A percentile compares a stretch with the other conserved stretches of the same genome.
phyloP scores from a whole-genome alignment of 2,329 filamentous ascomycete genomes.

The Xylariales sp. region DNA sequence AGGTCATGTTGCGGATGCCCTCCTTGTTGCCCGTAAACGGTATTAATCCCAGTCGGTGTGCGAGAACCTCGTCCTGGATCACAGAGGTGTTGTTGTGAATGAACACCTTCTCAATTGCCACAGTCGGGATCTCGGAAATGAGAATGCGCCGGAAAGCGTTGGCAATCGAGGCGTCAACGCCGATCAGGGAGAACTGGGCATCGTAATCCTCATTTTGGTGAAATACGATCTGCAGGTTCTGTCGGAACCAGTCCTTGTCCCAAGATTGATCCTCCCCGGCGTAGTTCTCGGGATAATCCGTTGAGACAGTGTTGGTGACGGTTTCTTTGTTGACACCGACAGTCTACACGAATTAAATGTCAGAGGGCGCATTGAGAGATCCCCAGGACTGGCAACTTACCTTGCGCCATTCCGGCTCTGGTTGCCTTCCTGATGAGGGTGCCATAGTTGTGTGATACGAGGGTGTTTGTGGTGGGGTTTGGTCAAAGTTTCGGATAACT shows the following conservation, averaged over 20 bases:
- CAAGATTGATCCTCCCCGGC: slow-evolving; percentile 83
- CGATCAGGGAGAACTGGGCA: slow-evolving; percentile 84
- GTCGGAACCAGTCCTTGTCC: slow-evolving; percentile 67
- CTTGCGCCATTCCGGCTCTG: slow-evolving; percentile 22
- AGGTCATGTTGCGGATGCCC: slow-evolving; percentile 72
- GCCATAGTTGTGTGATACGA: slow-evolving; percentile 20
- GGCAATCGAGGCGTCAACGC: slow-evolving; percentile 86
- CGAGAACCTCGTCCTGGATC: slow-evolving; percentile 95
- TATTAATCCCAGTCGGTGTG: slow-evolving; percentile 83
- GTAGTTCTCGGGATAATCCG: slow-evolving; percentile 88
- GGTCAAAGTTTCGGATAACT: too few relatives aligned
- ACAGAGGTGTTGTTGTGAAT: slow-evolving; percentile 96
- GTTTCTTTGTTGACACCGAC: slow-evolving; percentile 87
- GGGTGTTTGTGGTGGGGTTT: slow-evolving; percentile 17
- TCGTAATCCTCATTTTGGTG: slow-evolving; percentile 77
- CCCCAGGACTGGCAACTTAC: too few relatives aligned
- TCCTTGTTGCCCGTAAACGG: slow-evolving; percentile 77
- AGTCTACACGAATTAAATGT: slow-evolving; percentile 46
- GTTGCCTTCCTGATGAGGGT: slow-evolving; percentile 20
- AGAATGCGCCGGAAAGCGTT: slow-evolving; percentile 97
- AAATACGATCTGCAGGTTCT: slow-evolving; percentile 71
- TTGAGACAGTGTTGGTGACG: slow-evolving; percentile 82
- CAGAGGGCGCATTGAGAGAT: neutral
- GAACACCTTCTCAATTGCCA: slow-evolving; percentile 92
- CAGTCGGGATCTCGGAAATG: slow-evolving; percentile 87